These are phyloP conservation scores for Colletotrichum australisinense DNA, from an alignment of 2,329 filamentous ascomycete genomes.

Conservation along the genomic window DNA sequence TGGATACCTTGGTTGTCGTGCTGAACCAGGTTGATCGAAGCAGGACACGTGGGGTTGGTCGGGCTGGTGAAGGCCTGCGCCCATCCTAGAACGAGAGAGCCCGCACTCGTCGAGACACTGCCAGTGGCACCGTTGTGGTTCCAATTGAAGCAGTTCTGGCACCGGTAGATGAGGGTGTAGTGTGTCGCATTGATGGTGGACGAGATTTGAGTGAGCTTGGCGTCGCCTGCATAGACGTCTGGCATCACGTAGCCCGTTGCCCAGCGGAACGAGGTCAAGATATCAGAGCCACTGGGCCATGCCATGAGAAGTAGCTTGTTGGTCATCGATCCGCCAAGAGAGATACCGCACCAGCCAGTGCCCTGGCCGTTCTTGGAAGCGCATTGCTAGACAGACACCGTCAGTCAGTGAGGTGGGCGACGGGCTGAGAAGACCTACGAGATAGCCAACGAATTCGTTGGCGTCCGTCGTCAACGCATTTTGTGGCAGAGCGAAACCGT, in stretches of 20 bases:
- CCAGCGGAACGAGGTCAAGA: conserved; percentile 69
- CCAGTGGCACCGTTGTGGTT: conserved; percentile 58
- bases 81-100: conserved; percentile 64
- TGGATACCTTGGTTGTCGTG: conserved; percentile 67
- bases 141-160: conserved; percentile 67
- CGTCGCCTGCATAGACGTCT: conserved; percentile 69
- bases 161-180: conserved; percentile 75
- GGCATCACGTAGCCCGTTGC: conserved; percentile 70
- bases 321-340: conserved; percentile 68
- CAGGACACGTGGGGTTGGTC: conserved; percentile 53
- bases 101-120: conserved; percentile 56
- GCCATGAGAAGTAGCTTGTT: conserved; percentile 68
- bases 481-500: conserved; percentile 65
- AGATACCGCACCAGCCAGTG: conserved; percentile 69
- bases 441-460: conserved; percentile 69
- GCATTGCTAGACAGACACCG: conserved; percentile 51
- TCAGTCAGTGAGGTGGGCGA: neutral
- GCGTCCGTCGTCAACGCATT: conserved; percentile 58
- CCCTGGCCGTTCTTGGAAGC: conserved; percentile 54
- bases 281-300: conserved; percentile 63
- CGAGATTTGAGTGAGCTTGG: conserved; percentile 70
- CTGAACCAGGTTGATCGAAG: conserved; percentile 59
- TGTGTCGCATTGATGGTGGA: conserved; percentile 66
- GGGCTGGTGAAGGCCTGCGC: conserved; percentile 61
- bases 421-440: conserved; percentile 51